phyloP scores from a whole-genome alignment of 2,329 filamentous ascomycete species.

The Fusarium sacchari region DNA sequence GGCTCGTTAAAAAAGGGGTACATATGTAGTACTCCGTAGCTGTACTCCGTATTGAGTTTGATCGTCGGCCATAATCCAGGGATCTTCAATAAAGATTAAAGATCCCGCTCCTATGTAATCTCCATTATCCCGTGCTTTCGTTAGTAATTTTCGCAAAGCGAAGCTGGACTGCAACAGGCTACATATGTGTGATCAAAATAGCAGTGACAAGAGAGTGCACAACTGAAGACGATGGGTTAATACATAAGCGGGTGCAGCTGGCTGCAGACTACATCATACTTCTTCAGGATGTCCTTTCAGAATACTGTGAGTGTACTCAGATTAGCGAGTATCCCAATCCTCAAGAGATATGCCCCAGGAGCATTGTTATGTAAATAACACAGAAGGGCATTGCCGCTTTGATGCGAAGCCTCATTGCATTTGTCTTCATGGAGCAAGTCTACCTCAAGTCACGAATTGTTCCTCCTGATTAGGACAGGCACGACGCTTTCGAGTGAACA shows the following conservation, averaged over 20 bases:
- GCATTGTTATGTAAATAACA: neutral
- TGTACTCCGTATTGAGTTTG: no score
- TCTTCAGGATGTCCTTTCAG: neutral
- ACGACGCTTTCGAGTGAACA: neutral
- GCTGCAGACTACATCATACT: neutral
- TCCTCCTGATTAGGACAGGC: neutral
- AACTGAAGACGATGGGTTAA: neutral
- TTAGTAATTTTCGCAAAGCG: neutral
- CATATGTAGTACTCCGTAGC: no score
- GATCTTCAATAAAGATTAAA: slow-evolving; percentile 3
- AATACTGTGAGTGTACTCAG: neutral
- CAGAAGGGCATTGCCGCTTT: neutral
- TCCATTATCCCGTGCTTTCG: neutral
- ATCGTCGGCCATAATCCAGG: neutral
- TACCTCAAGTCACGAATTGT: neutral
- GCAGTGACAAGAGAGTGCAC: neutral
- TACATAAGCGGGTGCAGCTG: neutral
- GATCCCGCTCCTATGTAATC: neutral
- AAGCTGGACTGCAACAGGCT: neutral
- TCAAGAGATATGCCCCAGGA: neutral
- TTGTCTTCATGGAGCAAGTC: neutral
- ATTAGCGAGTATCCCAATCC: neutral
- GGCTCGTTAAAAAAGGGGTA: slow-evolving; percentile 13
- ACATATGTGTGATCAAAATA: neutral
- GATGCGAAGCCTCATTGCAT: neutral